Conservation (phyloP, 768 basidiomycete genomes). For the Heimioporus sp. region DNA sequence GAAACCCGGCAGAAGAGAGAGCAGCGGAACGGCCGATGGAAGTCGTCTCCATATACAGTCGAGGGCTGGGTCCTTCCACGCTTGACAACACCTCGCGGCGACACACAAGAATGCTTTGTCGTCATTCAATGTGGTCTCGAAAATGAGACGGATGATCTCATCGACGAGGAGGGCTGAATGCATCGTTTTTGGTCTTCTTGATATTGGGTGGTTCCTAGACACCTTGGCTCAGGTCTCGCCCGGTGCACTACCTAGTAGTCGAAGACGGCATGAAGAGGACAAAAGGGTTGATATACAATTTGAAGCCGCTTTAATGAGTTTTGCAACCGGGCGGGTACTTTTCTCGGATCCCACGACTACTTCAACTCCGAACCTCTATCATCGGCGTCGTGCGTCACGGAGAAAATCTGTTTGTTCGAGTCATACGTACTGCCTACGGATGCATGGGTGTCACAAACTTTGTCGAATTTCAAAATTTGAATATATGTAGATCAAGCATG, state of each 20-base stretch:
- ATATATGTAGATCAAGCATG: too few species aligned
- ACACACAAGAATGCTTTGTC: slow-evolving; percentile 31
- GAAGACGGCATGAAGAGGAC: neutral
- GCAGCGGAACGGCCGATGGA: slow-evolving; percentile 39
- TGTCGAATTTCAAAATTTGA: too few species aligned
- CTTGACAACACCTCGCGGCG: slow-evolving; percentile 41
- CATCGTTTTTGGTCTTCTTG: slow-evolving; percentile 27
- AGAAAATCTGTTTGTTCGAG: too few species aligned
- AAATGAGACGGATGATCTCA: slow-evolving; percentile 46
- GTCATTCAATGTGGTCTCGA: slow-evolving; percentile 32
- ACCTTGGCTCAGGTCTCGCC: too few species aligned
- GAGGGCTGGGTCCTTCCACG: slow-evolving; percentile 49
- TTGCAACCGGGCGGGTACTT: too few species aligned
- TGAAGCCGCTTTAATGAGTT: too few species aligned
- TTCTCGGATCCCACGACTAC: too few species aligned
- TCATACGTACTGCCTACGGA: too few species aligned
- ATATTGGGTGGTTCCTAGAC: too few species aligned
- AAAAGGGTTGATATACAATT: neutral
- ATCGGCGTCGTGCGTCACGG: too few species aligned
- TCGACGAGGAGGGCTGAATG: slow-evolving; percentile 47
- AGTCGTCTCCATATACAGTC: slow-evolving; percentile 46
- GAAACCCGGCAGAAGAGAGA: slow-evolving; percentile 33
- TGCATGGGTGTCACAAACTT: too few species aligned
- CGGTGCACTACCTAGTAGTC: neutral
- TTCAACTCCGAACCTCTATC: too few species aligned